Evolutionary conservation across 805 yeast species (phyloP).

Genomic region (Starmerella tilneyi): DNA sequence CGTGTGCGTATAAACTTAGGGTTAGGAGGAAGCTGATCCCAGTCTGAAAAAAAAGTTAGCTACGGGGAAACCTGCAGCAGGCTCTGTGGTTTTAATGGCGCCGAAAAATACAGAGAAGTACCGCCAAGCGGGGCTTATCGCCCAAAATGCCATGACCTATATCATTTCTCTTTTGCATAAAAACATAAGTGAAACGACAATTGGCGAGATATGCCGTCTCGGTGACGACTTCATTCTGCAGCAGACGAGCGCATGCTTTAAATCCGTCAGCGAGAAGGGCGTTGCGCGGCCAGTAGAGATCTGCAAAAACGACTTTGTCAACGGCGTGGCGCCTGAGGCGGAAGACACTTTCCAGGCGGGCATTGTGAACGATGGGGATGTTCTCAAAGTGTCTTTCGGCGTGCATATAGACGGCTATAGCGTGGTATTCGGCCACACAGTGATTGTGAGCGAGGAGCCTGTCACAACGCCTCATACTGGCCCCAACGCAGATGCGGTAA

Average conservation of each 20-base stretch:
- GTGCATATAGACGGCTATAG: conserved; percentile 95
- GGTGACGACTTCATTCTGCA: conserved; percentile 67
- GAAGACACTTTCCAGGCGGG: conserved; percentile 33
- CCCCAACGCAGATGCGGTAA: conserved; percentile 73
- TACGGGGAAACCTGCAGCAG: neutral
- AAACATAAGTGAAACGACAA: conserved; percentile 48
- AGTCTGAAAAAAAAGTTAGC: neutral
- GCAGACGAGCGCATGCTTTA: conserved; percentile 50
- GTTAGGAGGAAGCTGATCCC: neutral
- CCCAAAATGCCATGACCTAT: conserved; percentile 71
- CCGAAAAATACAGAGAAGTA: conserved; percentile 52
- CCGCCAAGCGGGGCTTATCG: conserved; percentile 77
- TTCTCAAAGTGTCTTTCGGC: conserved; percentile 75
- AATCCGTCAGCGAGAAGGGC: conserved; percentile 59
- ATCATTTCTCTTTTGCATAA: conserved; percentile 57
- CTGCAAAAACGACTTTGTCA: conserved; percentile 67
- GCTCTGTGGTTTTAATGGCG: conserved; percentile 2
- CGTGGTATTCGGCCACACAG: conserved; percentile 72
- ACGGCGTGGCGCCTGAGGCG: conserved; percentile 76
- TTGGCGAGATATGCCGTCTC: conserved; percentile 61
- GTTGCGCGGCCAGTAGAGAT: conserved; percentile 85
- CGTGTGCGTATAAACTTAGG: neutral
- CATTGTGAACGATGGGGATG: conserved; percentile 61
- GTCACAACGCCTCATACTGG: conserved; percentile 69
- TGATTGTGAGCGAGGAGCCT: conserved; percentile 52